Base-by-base conservation (phyloP, 495 filamentous ascomycete genomes). In the Penicillium soppii region DNA sequence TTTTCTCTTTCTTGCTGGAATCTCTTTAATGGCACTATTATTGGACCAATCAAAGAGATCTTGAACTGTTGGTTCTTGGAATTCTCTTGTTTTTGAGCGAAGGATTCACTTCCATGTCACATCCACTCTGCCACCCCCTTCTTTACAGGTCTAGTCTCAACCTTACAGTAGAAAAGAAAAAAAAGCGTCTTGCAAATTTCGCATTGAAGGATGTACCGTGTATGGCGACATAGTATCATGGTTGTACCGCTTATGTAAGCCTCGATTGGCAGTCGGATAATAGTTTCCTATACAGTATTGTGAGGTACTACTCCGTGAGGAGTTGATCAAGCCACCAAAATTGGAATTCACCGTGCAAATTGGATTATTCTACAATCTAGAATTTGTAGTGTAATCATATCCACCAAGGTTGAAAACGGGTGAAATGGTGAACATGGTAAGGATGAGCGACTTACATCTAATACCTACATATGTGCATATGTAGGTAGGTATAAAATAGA, bases 81-180 rank as follows among this genome's bases (percentile, higher is more conserved):
- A 4, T 21, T 45, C 30, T 23, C 9, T 7, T 4, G 1, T 27
- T 44, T 38, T 36, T 37, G 2, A 4, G 30, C 25, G 36, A 32
- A 41, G 47, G 47, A 49, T 41, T 15, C 15, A n/a, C n/a, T n/a
- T 21, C 16, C 36, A 30, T 30, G 36, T 40, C 36, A 40, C 43
- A 47, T 52, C 33, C 23, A 46, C 26, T 22, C 19, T 13, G 50
- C 37, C 43, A 39, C 43, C 46, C 21, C 43, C 30, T 36, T 46
- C 21, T 15, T 46, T 13, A 21, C 2, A 15, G 4, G 8, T n/a
- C 13, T 2, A 23, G 4, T 27, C n/a, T 16, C 6, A 32, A n/a
- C 20, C 36, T 32, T 41, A 26, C 36, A 41, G 36, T n/a, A n/a
- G n/a, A n/a, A n/a, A n/a, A n/a, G n/a, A n/a, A n/a, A n/a, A n/a